Evolutionary conservation across 768 basidiomycete species (phyloP).

Genomic region (Asterophora parasitica): DNA sequence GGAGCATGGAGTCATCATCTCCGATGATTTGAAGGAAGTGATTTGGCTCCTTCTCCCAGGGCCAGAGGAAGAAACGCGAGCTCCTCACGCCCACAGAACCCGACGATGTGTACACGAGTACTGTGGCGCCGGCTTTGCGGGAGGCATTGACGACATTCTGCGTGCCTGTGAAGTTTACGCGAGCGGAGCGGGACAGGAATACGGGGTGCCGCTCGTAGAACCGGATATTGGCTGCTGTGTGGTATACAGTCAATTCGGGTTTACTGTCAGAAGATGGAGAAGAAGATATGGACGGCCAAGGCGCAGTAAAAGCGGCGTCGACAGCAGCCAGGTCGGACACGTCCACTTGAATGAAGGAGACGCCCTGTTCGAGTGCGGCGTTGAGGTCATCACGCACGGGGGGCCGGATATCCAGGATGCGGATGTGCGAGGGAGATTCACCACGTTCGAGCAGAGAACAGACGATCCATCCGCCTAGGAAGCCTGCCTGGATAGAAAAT

Average conservation of each 20-base stretch:
- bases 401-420: slow-evolving; percentile 61
- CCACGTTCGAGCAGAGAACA: slow-evolving; percentile 64
- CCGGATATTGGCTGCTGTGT: slow-evolving; percentile 74
- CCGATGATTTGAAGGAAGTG: slow-evolving; percentile 58
- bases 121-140: slow-evolving; percentile 46
- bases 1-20: slow-evolving; percentile 52
- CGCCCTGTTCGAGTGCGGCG: slow-evolving; percentile 44
- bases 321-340: slow-evolving; percentile 51
- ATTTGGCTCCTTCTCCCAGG: slow-evolving; percentile 61
- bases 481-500: slow-evolving; percentile 50
- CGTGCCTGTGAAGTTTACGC: slow-evolving; percentile 65
- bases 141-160: slow-evolving; percentile 61
- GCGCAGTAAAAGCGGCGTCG: slow-evolving; percentile 53
- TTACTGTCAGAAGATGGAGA: slow-evolving; percentile 17
- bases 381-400: slow-evolving; percentile 55
- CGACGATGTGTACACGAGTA: slow-evolving; percentile 71
- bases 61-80: slow-evolving; percentile 64
- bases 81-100: slow-evolving; percentile 57
- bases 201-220: slow-evolving; percentile 61
- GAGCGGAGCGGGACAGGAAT: slow-evolving; percentile 49
- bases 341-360: slow-evolving; percentile 57
- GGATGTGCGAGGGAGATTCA: slow-evolving; percentile 60
- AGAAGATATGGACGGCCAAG: slow-evolving; percentile 45
- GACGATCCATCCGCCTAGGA: slow-evolving; percentile 76
- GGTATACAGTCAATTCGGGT: slow-evolving; percentile 59